These are phyloP conservation scores for Ophiostoma sp. DNA, from an alignment of 2,329 filamentous ascomycete genomes.

Conservation along the genomic window DNA sequence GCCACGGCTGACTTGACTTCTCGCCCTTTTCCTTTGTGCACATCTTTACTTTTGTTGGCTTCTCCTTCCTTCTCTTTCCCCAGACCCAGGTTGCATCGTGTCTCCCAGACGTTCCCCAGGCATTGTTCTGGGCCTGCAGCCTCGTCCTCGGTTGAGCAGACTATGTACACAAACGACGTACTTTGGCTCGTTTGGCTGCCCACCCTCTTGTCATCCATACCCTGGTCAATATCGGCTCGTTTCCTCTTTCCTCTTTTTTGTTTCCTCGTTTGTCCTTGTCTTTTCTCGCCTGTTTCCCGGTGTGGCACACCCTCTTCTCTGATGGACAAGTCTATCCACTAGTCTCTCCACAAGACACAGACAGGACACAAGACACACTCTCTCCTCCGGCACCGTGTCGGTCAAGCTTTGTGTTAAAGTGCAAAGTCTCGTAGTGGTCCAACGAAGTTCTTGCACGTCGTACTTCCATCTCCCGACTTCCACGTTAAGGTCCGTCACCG, in stretches of 20 bases:
- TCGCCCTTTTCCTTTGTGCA: background rate
- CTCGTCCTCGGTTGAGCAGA: background rate
- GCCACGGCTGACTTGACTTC: background rate
- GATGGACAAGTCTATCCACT: background rate
- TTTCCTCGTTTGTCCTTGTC: background rate
- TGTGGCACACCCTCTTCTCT: background rate
- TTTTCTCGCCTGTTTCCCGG: background rate
- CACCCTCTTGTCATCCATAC: background rate
- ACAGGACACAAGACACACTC: background rate
- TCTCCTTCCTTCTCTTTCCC: background rate
- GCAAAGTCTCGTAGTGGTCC: background rate
- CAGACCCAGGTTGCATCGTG: constrained; percentile 4
- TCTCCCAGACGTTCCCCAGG: constrained; percentile 5
- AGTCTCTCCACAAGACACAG: no score
- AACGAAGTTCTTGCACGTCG: background rate
- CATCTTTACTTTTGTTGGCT: background rate
- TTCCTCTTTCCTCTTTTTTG: background rate
- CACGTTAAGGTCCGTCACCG: background rate
- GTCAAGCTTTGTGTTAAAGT: background rate
- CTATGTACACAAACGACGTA: no score
- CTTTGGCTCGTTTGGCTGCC: background rate
- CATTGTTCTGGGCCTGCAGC: background rate
- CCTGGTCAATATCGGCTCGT: background rate
- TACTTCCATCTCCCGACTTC: background rate
- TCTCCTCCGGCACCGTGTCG: background rate